phyloP scores from a whole-genome alignment of 306 rosid species.

The Prunus salicina region DNA sequence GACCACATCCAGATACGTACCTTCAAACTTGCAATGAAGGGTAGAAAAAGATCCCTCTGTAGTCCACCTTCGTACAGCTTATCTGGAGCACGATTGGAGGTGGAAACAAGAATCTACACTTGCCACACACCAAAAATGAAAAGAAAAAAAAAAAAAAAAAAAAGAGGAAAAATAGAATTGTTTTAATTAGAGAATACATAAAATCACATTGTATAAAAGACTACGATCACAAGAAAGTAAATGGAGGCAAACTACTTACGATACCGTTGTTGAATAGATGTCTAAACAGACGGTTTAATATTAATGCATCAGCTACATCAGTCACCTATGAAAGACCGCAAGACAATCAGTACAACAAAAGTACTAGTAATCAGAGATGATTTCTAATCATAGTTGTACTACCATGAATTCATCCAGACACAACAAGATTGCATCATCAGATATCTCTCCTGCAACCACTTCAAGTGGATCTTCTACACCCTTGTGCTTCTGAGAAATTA shows the following conservation, averaged over 20 bases:
- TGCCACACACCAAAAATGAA: slow-evolving; percentile 34
- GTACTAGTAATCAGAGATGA: slow-evolving; percentile 14
- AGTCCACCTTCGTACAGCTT: slow-evolving; percentile 90
- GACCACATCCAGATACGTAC: slow-evolving; percentile 33
- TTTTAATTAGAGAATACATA: slow-evolving; percentile 14
- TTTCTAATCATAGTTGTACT: slow-evolving; percentile 14
- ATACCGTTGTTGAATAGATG: slow-evolving; percentile 77
- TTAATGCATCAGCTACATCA: slow-evolving; percentile 97
- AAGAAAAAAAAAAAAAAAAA: slow-evolving; percentile 21
- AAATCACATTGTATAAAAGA: slow-evolving; percentile 13
- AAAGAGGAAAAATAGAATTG: neutral
- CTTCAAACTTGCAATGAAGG: slow-evolving; percentile 84
- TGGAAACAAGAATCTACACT: slow-evolving; percentile 82
- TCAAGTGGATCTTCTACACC: slow-evolving; percentile 97
- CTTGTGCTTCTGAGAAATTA: slow-evolving; percentile 68
- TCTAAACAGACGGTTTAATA: slow-evolving; percentile 75
- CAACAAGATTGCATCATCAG: slow-evolving; percentile 82
- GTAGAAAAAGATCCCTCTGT: slow-evolving; percentile 93
- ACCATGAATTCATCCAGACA: slow-evolving; percentile 99
- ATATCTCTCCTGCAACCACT: slow-evolving; percentile 82
- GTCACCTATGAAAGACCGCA: slow-evolving; percentile 58
- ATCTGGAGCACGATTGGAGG: slow-evolving; percentile 97
- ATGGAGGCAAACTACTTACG: slow-evolving; percentile 50
- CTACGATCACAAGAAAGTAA: neutral
- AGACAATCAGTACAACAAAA: slow-evolving; percentile 19